Evolutionary conservation across 2,329 filamentous ascomycete genomes (phyloP).

Genomic region (Sporothrix sp.): DNA sequence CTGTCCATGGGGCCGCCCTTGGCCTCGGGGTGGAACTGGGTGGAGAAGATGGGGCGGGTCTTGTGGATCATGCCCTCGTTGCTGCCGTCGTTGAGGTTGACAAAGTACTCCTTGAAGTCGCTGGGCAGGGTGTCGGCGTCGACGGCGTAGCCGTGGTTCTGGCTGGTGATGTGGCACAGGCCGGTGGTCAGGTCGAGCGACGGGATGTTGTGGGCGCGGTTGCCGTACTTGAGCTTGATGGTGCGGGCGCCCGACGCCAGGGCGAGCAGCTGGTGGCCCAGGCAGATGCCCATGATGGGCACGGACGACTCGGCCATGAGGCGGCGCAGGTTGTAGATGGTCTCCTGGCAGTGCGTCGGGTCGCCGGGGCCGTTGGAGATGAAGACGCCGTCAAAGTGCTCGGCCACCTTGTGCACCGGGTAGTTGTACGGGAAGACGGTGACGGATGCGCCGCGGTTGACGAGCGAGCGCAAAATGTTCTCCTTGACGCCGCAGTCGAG

Average conservation of each 20-base stretch:
- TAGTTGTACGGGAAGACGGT: conserved; percentile 96
- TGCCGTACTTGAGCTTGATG: conserved; percentile 98
- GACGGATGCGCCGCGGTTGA: conserved; percentile 81
- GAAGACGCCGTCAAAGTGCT: conserved; percentile 97
- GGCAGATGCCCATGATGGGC: conserved; percentile 94
- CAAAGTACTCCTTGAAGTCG: conserved; percentile 97
- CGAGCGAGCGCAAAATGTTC: conserved; percentile 93
- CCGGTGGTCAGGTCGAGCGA: conserved; percentile 89
- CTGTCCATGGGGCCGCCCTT: conserved; percentile 96
- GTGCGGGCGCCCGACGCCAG: conserved; percentile 81
- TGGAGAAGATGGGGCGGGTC: conserved; percentile 92
- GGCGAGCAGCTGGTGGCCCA: conserved; percentile 92
- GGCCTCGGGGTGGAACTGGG: conserved; percentile 97
- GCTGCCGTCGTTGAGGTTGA: conserved; percentile 94
- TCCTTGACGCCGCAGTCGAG: conserved; percentile 99
- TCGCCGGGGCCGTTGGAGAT: conserved; percentile 98
- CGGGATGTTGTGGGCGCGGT: conserved; percentile 97
- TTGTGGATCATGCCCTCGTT: conserved; percentile 98
- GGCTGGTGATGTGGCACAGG: conserved; percentile 95
- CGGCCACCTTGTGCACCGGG: conserved; percentile 94
- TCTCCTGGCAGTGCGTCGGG: conserved; percentile 91
- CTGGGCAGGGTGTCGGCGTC: conserved; percentile 70
- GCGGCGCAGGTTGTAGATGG: conserved; percentile 82
- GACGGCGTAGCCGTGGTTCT: conserved; percentile 97
- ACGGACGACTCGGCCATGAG: conserved; percentile 86